Conservation (phyloP, 768 basidiomycete genomes). For the Trametes cubensis region DNA sequence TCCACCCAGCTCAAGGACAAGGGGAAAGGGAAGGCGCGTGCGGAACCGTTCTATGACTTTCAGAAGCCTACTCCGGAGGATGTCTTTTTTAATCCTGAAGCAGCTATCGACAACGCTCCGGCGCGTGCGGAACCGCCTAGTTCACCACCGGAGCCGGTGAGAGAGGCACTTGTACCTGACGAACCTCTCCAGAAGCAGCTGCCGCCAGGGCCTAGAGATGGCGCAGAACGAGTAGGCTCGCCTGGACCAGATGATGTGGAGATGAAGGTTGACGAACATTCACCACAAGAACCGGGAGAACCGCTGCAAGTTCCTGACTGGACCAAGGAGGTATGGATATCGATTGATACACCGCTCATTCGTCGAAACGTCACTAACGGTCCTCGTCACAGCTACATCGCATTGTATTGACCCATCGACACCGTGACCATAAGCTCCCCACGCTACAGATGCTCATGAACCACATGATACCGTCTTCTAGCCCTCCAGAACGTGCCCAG, state of each 20-base stretch:
- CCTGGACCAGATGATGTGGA: conserved; percentile 22
- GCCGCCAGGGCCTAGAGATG: conserved; percentile 31
- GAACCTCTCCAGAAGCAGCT: not conserved
- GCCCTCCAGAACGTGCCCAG: conserved; percentile 30
- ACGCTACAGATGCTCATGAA: conserved; percentile 60
- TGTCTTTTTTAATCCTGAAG: conserved; percentile 21
- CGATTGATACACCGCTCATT: too few species aligned
- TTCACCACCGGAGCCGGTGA: not conserved
- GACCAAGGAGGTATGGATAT: conserved; percentile 54
- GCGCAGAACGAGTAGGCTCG: conserved; percentile 8
- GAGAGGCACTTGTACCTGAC: not conserved
- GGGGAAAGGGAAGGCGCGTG: conserved; percentile 24
- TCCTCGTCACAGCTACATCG: conserved; percentile 51
- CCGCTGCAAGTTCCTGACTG: conserved; percentile 44
- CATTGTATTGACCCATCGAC: conserved; percentile 60
- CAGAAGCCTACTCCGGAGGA: conserved; percentile 9
- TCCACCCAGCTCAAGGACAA: conserved; percentile 22
- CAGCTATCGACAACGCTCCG: not conserved
- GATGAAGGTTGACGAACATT: conserved; percentile 35
- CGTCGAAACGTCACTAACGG: not conserved
- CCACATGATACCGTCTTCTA: conserved; percentile 32
- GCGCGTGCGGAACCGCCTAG: not conserved
- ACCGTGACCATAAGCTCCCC: conserved; percentile 39
- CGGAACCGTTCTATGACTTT: not conserved
- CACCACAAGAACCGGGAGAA: conserved; percentile 33